phyloP scores from a whole-genome alignment of 2,329 filamentous ascomycete genomes.

The Pseudocercospora ulei region DNA sequence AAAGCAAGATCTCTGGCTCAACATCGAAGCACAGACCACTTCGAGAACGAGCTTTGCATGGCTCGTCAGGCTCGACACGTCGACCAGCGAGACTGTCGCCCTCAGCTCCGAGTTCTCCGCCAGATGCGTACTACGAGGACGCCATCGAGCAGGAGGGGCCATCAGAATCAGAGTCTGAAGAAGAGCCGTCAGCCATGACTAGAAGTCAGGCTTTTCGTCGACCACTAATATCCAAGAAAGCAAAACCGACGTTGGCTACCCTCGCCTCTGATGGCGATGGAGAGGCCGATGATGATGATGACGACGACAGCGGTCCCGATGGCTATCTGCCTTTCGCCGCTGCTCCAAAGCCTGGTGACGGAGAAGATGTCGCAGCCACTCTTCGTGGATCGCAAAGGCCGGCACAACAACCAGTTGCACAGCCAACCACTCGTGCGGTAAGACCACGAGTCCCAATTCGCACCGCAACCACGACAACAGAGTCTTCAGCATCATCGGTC shows the following conservation, averaged over 20 bases:
- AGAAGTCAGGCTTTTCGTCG: slow-evolving; percentile 40
- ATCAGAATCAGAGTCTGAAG: slow-evolving; percentile 30
- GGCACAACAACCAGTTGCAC: slow-evolving; percentile 6
- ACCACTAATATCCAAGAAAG: slow-evolving; percentile 15
- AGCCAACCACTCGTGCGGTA: slow-evolving; percentile 4
- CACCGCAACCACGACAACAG: slow-evolving; percentile 15
- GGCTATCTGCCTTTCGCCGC: slow-evolving; percentile 40
- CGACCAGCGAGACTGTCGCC: slow-evolving; percentile 17
- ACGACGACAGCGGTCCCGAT: slow-evolving; percentile 46
- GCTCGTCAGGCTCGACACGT: slow-evolving; percentile 33
- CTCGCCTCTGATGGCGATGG: slow-evolving; percentile 25
- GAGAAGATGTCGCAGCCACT: slow-evolving; percentile 25
- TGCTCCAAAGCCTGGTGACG: slow-evolving; percentile 16
- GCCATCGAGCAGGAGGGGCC: slow-evolving; percentile 27
- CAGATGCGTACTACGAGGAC: slow-evolving; percentile 27
- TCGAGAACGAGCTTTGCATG: slow-evolving; percentile 27
- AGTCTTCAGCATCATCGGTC: slow-evolving; percentile 18
- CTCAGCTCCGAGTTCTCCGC: slow-evolving; percentile 18
- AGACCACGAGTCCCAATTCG: slow-evolving; percentile 7
- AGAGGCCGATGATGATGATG: slow-evolving; percentile 37
- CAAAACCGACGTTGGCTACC: slow-evolving; percentile 15
- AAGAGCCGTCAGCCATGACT: slow-evolving; percentile 35
- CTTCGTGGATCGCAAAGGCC: slow-evolving; percentile 13
- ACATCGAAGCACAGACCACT: slow-evolving; percentile 19
- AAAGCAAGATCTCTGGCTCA: slow-evolving; percentile 28